Conservation (phyloP, 2,329 filamentous ascomycete species). For the Capronia coronata region DNA sequence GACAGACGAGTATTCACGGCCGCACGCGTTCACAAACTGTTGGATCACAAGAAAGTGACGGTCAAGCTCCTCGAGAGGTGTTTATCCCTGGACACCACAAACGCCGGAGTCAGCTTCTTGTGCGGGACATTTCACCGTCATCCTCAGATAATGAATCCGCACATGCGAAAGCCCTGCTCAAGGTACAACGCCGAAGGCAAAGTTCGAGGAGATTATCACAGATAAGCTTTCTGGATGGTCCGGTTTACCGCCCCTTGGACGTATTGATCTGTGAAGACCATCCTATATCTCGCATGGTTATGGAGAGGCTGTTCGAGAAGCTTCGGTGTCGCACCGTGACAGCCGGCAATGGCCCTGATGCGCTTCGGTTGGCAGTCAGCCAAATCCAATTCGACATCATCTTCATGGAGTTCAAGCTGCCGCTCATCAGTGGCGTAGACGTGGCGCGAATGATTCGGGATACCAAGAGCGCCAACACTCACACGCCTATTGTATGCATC, state of each 20-base stretch:
- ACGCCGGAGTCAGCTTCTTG: slow-evolving; percentile 86
- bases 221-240: slow-evolving; percentile 75
- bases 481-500: slow-evolving; percentile 92
- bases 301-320: slow-evolving; percentile 96
- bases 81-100: slow-evolving; percentile 70
- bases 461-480: slow-evolving; percentile 87
- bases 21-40: slow-evolving; percentile 85
- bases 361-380: slow-evolving; percentile 86
- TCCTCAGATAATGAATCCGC: slow-evolving; percentile 96
- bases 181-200: slow-evolving; percentile 88
- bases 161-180: slow-evolving; percentile 79
- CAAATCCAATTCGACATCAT: slow-evolving; percentile 99
- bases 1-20: slow-evolving; percentile 57
- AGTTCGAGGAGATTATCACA: slow-evolving; percentile 92
- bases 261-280: slow-evolving; percentile 97
- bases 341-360: slow-evolving; percentile 82
- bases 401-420: slow-evolving; percentile 93
- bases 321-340: slow-evolving; percentile 89
- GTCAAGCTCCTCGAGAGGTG: slow-evolving; percentile 58
- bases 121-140: slow-evolving; percentile 74
- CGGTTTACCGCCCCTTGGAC: slow-evolving; percentile 82
- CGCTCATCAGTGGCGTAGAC: slow-evolving; percentile 89
- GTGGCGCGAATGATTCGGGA: slow-evolving; percentile 97
- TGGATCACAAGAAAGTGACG: slow-evolving; percentile 86
- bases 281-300: slow-evolving; percentile 93